Base-by-base conservation (phyloP, 148 eudicot species). In the Polygonum maritimum region DNA sequence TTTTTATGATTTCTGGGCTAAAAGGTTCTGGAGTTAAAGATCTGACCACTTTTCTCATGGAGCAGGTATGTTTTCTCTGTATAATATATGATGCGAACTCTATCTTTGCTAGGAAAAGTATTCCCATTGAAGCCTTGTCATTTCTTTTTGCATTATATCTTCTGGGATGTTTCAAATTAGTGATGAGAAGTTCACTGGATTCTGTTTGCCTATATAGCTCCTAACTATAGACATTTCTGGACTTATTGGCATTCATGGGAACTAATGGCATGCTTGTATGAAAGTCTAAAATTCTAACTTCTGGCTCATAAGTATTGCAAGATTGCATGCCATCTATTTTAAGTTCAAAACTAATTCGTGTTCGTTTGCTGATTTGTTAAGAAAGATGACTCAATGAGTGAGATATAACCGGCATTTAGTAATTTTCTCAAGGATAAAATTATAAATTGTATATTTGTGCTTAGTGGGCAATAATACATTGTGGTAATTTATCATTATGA, bases 11-110 rank as follows among this genome's bases (percentile, higher is more conserved):
- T 15, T 95, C 98, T 5, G 98, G 98, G 72, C 87, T 95, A 60
- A 92, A 92, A 86, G 98, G 98, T 70, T 82, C 88, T 76, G 98
- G 98, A 78, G 92, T 95, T 63, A 89, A 87, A 83, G 97, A 95
- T 85, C 87, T 95, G 45, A 71, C 82, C 48, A 78, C 77, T 52
- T 92, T 87, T 82, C 82, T 95, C 80, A 80, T 83, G 87, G 90
- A 92, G 38, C 99, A 95, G 94, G 99, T 79, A 86, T 75, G 60
- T 79, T 54, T 67, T 67, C 71, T 35, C 45, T 67, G 75, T 67
- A 12, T 26, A 58, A 48, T 48, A 48, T 40, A 69, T 48, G n/a
- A 26, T 19, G 8, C 18, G 31, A 16, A 67, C 41, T 67, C 45
- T 67, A 14, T 36, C 41, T 65, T 45, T 36, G 15, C 18, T 36